phyloP scores from a whole-genome alignment of 2,329 filamentous ascomycete genomes.

The Rhinocladiella similis region DNA sequence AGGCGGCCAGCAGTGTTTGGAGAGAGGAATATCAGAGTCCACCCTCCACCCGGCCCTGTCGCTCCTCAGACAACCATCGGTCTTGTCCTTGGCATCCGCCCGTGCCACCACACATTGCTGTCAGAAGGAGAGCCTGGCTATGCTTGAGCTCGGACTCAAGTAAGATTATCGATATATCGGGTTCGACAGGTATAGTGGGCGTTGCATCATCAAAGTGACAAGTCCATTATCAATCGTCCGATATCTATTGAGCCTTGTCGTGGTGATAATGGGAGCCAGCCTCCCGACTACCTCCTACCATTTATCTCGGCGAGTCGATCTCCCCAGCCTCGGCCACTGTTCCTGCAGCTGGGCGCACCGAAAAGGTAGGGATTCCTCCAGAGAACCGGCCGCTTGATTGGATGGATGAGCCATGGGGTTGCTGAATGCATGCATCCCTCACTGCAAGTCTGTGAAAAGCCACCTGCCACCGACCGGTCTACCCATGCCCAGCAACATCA shows the following conservation, averaged over 20 bases:
- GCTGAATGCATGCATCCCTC: background rate
- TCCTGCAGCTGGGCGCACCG: background rate
- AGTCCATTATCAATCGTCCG: background rate
- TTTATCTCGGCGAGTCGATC: background rate
- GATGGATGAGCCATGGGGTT: background rate
- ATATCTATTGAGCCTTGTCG: background rate
- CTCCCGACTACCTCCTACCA: background rate
- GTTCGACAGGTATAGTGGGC: background rate
- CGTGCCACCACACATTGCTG: background rate
- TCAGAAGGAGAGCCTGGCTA: background rate
- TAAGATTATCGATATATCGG: background rate
- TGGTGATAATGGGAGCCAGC: background rate
- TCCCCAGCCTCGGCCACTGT: background rate
- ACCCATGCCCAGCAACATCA: conserved; percentile 10
- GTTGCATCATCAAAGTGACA: background rate
- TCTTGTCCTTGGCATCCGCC: background rate
- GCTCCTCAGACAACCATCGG: background rate
- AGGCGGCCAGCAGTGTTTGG: background rate
- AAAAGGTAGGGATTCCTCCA: background rate
- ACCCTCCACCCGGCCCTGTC: background rate
- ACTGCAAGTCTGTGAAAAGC: background rate
- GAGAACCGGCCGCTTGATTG: background rate
- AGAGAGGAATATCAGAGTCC: background rate
- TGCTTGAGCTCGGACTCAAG: background rate
- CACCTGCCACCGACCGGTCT: background rate